These are phyloP conservation scores for Bocquillonia castaneifolia DNA, from an alignment of 441 rosid species.

Conservation along the genomic window DNA sequence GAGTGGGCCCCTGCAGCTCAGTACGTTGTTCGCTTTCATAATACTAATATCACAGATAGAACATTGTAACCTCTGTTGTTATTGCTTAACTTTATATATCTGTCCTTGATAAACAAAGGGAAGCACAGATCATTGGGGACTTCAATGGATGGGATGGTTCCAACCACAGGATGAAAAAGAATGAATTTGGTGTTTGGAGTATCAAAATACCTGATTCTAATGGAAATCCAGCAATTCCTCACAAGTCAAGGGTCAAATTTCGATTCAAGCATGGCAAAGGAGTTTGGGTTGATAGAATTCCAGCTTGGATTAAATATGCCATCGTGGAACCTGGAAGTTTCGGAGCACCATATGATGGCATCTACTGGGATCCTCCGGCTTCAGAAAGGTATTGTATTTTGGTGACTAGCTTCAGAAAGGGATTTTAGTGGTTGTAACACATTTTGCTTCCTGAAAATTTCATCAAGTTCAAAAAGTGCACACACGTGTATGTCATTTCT, in stretches of 20 bases:
- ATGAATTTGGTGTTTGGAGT: conserved; percentile 81
- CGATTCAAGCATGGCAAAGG: conserved; percentile 63
- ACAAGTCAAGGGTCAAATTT: conserved; percentile 72
- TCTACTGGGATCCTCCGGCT: conserved; percentile 75
- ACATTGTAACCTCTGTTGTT: not conserved
- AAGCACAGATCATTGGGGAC: conserved; percentile 75
- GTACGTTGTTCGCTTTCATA: conserved; percentile 38
- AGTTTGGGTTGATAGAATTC: conserved; percentile 66
- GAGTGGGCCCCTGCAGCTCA: conserved; percentile 93
- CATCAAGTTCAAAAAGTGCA: not conserved
- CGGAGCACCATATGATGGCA: conserved; percentile 81
- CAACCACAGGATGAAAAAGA: conserved; percentile 66
- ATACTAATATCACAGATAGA: conserved; percentile 10
- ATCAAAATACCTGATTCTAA: conserved; percentile 50
- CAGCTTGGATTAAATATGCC: conserved; percentile 79
- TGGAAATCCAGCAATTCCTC: conserved; percentile 62
- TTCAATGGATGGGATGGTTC: conserved; percentile 84
- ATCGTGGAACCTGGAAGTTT: conserved; percentile 53
- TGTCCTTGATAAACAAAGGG: conserved; percentile 41
- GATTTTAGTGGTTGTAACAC: no score
- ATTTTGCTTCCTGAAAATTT: conserved; percentile 8
- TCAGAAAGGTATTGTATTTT: conserved; percentile 49
- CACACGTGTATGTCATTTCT: not conserved
- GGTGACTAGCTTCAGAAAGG: not conserved
- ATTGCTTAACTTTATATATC: conserved; percentile 20